A percentile compares a stretch with the other conserved stretches of the same genome.
These are phyloP conservation scores for Neurospora sp. DNA, from an alignment of 495 filamentous ascomycete genomes.

Conservation along the genomic window DNA sequence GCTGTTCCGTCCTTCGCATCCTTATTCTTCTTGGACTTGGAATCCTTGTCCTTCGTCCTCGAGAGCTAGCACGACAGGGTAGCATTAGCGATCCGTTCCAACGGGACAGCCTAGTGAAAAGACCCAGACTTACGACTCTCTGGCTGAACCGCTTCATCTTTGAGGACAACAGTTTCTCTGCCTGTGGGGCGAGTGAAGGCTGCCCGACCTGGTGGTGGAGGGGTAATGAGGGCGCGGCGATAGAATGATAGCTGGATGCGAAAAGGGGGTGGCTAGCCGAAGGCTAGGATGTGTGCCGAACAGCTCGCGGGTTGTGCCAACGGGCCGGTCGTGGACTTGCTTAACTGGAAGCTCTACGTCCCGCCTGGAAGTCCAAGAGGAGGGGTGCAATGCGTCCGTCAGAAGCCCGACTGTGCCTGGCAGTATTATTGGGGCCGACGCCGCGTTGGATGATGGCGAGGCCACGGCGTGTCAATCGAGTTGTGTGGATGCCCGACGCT, in stretches of 20 bases:
- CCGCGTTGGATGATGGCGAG: background rate
- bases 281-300: background rate
- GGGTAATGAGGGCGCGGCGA: slow-evolving; percentile 5
- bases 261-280: background rate
- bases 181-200: slow-evolving; percentile 24
- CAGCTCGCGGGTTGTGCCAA: background rate
- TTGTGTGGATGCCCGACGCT: background rate
- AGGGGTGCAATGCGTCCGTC: background rate
- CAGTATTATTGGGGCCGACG: background rate
- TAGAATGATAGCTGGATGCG: background rate
- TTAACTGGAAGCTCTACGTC: background rate
- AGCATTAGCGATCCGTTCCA: slow-evolving; percentile 4
- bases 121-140: slow-evolving; percentile 63
- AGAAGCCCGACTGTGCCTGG: background rate
- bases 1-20: slow-evolving; percentile 66
- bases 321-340: background rate
- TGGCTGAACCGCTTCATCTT: slow-evolving; percentile 98
- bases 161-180: slow-evolving; percentile 32
- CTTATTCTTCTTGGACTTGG: slow-evolving; percentile 92
- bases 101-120: slow-evolving; percentile 8
- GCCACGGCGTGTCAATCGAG: background rate
- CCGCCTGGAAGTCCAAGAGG: background rate
- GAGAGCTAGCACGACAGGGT: slow-evolving; percentile 63
- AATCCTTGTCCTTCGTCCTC: slow-evolving; percentile 83
- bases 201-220: slow-evolving; percentile 21